Evolutionary conservation across 768 basidiomycete genomes (phyloP).

Genomic region (Hygrocybe punicea): DNA sequence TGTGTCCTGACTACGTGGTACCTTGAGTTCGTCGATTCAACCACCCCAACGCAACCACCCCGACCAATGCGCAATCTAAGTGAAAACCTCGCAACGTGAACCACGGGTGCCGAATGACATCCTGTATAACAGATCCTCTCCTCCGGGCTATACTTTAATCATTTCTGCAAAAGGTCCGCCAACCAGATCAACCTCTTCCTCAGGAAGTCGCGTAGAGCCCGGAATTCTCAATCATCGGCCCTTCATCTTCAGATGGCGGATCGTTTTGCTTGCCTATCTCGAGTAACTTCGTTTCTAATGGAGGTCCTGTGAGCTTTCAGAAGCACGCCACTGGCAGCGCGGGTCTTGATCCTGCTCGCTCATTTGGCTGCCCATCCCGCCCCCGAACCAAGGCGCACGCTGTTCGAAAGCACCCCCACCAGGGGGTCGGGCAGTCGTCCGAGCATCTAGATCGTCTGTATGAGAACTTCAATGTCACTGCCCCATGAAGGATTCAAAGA

Average conservation of each 20-base stretch:
- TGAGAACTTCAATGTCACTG: slow-evolving; percentile 30
- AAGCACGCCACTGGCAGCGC: slow-evolving; percentile 21
- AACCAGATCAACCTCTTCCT: slow-evolving; percentile 36
- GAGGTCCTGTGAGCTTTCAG: slow-evolving; percentile 26
- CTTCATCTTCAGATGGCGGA: slow-evolving; percentile 22
- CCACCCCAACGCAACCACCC: no score
- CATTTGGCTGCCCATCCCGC: slow-evolving; percentile 32
- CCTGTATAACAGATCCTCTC: slow-evolving; percentile 38
- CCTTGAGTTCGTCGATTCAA: no score
- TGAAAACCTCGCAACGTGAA: slow-evolving; percentile 14
- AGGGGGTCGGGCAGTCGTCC: slow-evolving; percentile 43
- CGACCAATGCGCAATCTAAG: background rate
- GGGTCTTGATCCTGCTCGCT: slow-evolving; percentile 21
- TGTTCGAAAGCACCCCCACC: slow-evolving; percentile 37
- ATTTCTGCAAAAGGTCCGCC: slow-evolving; percentile 39
- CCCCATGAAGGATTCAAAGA: slow-evolving; percentile 39
- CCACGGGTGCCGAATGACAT: slow-evolving; percentile 38
- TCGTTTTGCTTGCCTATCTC: slow-evolving; percentile 30
- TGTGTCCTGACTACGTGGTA: no score
- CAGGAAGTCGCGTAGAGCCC: slow-evolving; percentile 23
- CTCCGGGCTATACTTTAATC: slow-evolving; percentile 41
- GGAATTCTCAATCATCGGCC: slow-evolving; percentile 34
- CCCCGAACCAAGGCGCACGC: slow-evolving; percentile 36
- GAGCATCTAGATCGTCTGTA: slow-evolving; percentile 34
- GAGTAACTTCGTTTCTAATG: slow-evolving; percentile 25